Conservation (phyloP, 495 filamentous ascomycete genomes). For the Annulohypoxylon moriforme region DNA sequence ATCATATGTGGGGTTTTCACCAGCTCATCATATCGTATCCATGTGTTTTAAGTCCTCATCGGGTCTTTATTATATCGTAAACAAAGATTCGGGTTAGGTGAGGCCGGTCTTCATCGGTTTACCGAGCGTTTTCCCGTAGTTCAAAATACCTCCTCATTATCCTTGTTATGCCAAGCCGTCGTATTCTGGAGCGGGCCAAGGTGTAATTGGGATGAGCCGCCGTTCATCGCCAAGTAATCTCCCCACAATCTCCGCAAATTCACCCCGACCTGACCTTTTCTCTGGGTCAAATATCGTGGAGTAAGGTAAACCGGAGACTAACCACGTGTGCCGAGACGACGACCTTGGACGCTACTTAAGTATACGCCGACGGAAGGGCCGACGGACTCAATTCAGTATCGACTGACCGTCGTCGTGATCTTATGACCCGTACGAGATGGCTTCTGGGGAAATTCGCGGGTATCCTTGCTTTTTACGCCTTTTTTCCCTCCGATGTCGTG, state of each 20-base stretch:
- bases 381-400: conserved; percentile 26
- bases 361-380: conserved; percentile 36
- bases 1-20: too few relatives aligned
- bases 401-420: conserved; percentile 11
- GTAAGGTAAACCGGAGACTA: conserved; percentile 4
- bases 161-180: conserved; percentile 22
- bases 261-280: neutral
- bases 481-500: neutral
- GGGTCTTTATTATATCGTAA: too few relatives aligned
- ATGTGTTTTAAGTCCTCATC: too few relatives aligned
- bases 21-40: too few relatives aligned
- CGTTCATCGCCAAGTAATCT: neutral
- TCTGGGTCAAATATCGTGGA: neutral
- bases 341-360: neutral
- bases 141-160: neutral
- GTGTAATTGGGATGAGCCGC: conserved; percentile 3
- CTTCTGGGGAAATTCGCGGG: neutral
- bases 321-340: conserved; percentile 33
- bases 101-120: conserved; percentile 4
- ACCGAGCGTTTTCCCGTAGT: conserved; percentile 18
- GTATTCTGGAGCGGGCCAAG: conserved; percentile 1
- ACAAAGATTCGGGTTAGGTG: conserved; percentile 1
- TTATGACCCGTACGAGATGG: conserved; percentile 14
- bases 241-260: conserved; percentile 30
- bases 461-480: neutral